Evolutionary conservation across 2,329 filamentous ascomycete species (phyloP).

Genomic region (Westerdykella ornata): DNA sequence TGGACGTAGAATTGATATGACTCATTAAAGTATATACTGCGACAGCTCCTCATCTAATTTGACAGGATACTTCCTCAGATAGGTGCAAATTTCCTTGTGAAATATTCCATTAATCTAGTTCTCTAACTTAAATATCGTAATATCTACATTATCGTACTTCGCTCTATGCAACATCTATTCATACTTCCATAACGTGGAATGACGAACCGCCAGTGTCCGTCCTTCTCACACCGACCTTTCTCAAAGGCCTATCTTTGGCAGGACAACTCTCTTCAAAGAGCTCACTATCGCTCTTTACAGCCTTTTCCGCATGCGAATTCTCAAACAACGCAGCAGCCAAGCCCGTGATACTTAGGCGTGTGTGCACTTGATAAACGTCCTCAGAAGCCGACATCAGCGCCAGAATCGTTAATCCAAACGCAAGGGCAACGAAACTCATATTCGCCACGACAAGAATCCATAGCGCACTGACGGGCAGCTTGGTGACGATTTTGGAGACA

Average conservation of each 20-base stretch:
- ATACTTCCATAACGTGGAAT: neutral
- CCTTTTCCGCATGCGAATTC: slow-evolving; percentile 2
- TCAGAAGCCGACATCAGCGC: slow-evolving; percentile 4
- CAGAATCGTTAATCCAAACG: slow-evolving; percentile 4
- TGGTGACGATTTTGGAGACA: slow-evolving; percentile 9
- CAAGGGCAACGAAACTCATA: slow-evolving; percentile 6
- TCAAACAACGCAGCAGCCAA: slow-evolving; percentile 10
- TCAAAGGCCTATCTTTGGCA: neutral
- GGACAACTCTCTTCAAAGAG: slow-evolving; percentile 3
- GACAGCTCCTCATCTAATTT: too few species aligned
- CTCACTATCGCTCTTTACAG: slow-evolving; percentile 1
- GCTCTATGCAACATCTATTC: too few species aligned
- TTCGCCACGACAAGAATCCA: slow-evolving; percentile 14
- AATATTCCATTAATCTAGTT: too few species aligned
- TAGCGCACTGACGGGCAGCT: slow-evolving; percentile 8
- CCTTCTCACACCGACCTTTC: slow-evolving; percentile 3
- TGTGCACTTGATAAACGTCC: slow-evolving; percentile 11
- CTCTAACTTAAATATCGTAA: too few species aligned
- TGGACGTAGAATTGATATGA: too few species aligned
- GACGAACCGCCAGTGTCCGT: slow-evolving; percentile 5
- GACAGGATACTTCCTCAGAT: too few species aligned
- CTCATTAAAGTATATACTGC: too few species aligned
- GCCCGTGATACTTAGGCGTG: slow-evolving; percentile 8
- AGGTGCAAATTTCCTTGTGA: too few species aligned
- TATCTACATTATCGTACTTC: too few species aligned